Evolutionary conservation across 305 asterid genomes (phyloP).

Genomic region (Fraxinus xanthoxyloides): DNA sequence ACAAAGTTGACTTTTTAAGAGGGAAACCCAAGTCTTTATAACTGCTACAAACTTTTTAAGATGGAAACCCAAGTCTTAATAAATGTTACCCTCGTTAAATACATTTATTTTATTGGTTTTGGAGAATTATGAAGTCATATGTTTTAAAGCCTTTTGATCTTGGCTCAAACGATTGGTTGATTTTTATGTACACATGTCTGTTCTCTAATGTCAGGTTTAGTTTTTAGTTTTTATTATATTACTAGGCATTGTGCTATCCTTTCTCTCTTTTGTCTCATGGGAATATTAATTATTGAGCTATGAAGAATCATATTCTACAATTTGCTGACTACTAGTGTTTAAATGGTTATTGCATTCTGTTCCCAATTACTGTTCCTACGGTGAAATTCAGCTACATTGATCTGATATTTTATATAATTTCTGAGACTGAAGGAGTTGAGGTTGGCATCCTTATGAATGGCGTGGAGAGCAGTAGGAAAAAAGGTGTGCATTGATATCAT

Average conservation of each 20-base stretch:
- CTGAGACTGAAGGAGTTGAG: constrained; percentile 22
- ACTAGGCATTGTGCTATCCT: not conserved
- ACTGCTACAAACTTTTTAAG: not conserved
- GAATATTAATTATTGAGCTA: not conserved
- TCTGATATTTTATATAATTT: not conserved
- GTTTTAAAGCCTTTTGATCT: not conserved
- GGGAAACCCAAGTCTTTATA: not conserved
- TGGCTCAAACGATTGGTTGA: not conserved
- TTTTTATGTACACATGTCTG: not conserved
- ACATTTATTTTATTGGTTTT: not conserved
- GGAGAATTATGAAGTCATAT: not conserved
- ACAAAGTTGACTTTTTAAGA: not conserved
- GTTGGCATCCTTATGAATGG: constrained; percentile 57
- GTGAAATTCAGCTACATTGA: not conserved
- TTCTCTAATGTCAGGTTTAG: not conserved
- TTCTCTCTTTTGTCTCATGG: not conserved
- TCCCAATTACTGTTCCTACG: not conserved
- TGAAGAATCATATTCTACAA: not conserved
- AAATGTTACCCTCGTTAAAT: not conserved
- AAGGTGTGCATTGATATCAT: constrained; percentile 44
- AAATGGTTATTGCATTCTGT: not conserved
- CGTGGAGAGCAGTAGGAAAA: constrained; percentile 67
- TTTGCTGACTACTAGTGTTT: not conserved
- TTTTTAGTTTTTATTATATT: not conserved
- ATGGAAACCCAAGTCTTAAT: not conserved